Base-by-base conservation (phyloP, 1,284 basidiomycete genomes). In the Leucoagaricus sp. region DNA sequence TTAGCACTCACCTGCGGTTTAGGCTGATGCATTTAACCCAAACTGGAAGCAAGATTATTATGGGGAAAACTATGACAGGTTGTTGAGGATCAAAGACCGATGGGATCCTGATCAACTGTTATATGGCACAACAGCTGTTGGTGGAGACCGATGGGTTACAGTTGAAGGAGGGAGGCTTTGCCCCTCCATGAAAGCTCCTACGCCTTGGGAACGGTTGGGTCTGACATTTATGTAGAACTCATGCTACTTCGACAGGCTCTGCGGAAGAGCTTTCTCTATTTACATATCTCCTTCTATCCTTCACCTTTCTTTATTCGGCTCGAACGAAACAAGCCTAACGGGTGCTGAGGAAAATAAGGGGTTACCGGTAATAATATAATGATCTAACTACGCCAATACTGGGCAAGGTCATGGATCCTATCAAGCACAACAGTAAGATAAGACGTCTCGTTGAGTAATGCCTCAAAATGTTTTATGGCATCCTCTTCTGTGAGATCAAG, bases 381-480 rank as follows among this genome's bases (percentile, higher is more conserved):
- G n/a, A 26, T 26, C 31, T 62, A 89, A 68, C 85, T 88, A 58
- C 87, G 77, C 89, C 89, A 91, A 69, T 92, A 93, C 69, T 92
- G 91, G 21, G 90, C 89, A 65, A 91, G 73, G 64, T 92, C 89
- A 68, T 97, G 95, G 64, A 97, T 94, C 63, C 91, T 81, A 73
- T 97, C 94, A 63, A 99, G 82, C 54, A 99, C 89, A 28, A 91
- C 93, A 0, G 93, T 93, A 64, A 98, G 84, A 71, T 97, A 96
- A 34, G 93, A 95, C 2, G 94, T 98, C 69, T 99, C 96, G 67
- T 96, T 97, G 60, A 99, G 73, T 54, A 98, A 72, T 26, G 87
- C 84, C 75, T 98, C 96, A 65, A 99, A 98, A 69, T 96, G 93
- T 73, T 96, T 93, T 72, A 98, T 96, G 6, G 97, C 97, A 67